Evolutionary conservation across 176 grass and related monocot species (phyloP).

Genomic region (Hordeum marinum): DNA sequence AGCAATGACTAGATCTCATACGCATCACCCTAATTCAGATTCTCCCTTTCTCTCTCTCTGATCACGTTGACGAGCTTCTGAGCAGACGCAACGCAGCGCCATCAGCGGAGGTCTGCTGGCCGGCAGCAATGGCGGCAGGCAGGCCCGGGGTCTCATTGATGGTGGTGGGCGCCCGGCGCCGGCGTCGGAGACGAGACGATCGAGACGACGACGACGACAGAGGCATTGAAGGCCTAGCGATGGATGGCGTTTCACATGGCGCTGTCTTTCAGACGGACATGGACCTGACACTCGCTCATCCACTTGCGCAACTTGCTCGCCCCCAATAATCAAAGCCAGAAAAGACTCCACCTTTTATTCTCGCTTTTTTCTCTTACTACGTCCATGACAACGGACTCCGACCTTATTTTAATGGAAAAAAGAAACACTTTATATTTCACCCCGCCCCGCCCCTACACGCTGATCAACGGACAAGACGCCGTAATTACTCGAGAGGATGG

Average conservation of each 20-base stretch:
- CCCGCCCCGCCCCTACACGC: background rate
- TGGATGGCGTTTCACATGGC: conserved; percentile 33
- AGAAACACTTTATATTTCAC: background rate
- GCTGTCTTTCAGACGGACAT: conserved; percentile 23
- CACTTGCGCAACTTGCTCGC: conserved; percentile 46
- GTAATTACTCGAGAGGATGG: background rate
- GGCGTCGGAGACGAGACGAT: background rate
- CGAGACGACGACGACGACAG: background rate
- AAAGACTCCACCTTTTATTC: background rate
- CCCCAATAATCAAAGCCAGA: conserved; percentile 27
- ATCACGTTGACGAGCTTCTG: background rate
- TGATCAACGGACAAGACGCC: background rate
- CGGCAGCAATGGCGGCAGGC: background rate
- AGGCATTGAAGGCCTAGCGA: background rate
- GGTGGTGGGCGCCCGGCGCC: conserved; percentile 9
- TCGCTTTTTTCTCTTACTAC: background rate
- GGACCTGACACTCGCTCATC: conserved; percentile 17
- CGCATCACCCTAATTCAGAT: conserved; percentile 4
- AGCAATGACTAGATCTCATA: background rate
- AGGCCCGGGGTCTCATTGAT: too few relatives aligned
- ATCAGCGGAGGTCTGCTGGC: background rate
- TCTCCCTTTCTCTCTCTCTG: background rate
- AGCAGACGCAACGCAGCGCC: background rate
- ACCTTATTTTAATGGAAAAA: background rate
- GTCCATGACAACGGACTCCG: background rate